Evolutionary conservation across 306 rosid genomes (phyloP).

Genomic region (Pyrus communis): DNA sequence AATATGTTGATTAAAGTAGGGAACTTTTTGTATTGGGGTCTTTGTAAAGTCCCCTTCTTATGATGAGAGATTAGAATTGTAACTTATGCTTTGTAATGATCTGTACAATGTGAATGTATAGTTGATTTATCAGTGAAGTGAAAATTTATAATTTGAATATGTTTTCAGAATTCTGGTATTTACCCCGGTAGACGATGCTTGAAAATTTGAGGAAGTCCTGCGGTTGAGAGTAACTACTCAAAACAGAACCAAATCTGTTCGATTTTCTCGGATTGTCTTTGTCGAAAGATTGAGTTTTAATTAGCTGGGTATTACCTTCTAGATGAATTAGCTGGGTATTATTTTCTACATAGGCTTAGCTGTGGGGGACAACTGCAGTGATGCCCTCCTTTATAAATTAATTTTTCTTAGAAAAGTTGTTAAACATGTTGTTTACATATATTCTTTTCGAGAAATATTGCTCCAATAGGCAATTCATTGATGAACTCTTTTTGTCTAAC

Average conservation of each 20-base stretch:
- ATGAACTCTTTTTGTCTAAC: neutral
- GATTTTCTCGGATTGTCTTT: neutral
- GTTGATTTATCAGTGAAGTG: conserved; percentile 15
- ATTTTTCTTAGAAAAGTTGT: neutral
- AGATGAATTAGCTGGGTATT: neutral
- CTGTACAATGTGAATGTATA: conserved; percentile 21
- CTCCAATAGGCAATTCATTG: neutral
- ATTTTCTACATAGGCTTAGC: neutral
- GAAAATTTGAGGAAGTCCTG: conserved; percentile 13
- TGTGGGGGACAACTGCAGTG: neutral
- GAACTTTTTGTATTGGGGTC: conserved; percentile 33
- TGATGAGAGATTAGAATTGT: conserved; percentile 31
- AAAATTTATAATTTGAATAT: conserved; percentile 21
- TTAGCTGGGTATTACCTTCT: neutral
- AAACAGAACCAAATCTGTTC: neutral
- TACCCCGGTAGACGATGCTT: neutral
- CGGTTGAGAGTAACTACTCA: neutral
- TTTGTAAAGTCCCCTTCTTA: conserved; percentile 21
- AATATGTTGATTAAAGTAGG: conserved; percentile 31
- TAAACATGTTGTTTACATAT: neutral
- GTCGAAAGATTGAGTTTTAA: conserved; percentile 2
- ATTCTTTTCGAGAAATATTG: neutral
- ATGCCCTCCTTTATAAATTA: neutral
- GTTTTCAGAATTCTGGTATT: conserved; percentile 9
- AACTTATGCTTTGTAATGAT: conserved; percentile 24